These are phyloP conservation scores for Globisporangium mamillatum DNA, from an alignment of 352 stramenopile species.

Conservation along the genomic window DNA sequence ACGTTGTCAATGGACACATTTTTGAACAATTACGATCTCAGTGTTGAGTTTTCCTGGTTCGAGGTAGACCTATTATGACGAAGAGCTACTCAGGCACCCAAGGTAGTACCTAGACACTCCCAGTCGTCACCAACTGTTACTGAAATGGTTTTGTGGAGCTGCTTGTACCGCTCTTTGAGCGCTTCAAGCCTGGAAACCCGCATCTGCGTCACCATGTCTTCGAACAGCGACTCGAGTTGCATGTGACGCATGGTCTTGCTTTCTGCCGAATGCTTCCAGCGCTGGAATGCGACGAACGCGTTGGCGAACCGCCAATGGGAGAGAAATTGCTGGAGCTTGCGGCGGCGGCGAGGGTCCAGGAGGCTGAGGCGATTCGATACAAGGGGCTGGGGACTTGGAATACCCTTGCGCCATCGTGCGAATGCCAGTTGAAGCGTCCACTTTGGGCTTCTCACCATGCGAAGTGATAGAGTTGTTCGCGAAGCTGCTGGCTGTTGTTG, in stretches of 20 bases:
- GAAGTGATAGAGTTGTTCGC: neutral
- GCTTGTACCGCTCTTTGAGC: constrained; percentile 24
- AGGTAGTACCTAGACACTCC: neutral
- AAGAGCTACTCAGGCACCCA: neutral
- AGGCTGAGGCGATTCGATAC: neutral
- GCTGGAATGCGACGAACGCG: constrained; percentile 32
- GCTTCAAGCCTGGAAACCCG: constrained; percentile 26
- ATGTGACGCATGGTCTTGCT: constrained; percentile 25
- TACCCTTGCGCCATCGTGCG: neutral
- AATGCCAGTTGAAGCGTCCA: neutral
- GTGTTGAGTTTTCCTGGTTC: neutral
- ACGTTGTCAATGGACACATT: neutral
- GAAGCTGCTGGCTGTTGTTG: neutral
- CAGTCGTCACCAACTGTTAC: neutral
- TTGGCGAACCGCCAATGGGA: constrained; percentile 33
- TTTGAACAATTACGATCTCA: neutral
- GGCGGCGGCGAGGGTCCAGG: neutral
- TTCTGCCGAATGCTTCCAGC: constrained; percentile 28
- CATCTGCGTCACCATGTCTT: constrained; percentile 31
- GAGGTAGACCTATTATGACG: no score
- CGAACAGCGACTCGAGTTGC: constrained; percentile 26
- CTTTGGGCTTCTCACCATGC: neutral
- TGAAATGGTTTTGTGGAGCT: constrained; percentile 25
- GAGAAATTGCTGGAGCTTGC: constrained; percentile 22
- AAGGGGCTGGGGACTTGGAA: constrained; percentile 3